These are phyloP conservation scores for Hygrophila difformis DNA, from an alignment of 257 asterid genomes.

Conservation along the genomic window DNA sequence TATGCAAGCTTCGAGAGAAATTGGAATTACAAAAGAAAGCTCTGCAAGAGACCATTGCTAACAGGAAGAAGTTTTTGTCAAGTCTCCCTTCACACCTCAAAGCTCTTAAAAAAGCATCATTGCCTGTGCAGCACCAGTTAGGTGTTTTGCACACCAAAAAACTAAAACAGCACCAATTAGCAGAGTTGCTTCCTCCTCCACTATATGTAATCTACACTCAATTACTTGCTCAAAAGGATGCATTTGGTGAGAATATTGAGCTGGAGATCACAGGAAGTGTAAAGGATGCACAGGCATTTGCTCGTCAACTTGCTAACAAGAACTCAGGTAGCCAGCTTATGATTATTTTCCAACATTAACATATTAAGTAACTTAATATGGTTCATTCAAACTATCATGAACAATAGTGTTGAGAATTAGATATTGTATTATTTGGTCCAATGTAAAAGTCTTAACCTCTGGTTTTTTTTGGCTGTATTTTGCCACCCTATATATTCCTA, in stretches of 20 bases:
- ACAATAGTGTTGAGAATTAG: no score
- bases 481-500: neutral
- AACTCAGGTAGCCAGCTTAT: constrained; percentile 65
- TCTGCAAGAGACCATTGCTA: constrained; percentile 74
- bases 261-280: constrained; percentile 84
- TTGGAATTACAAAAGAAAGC: constrained; percentile 77
- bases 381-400: constrained; percentile 3
- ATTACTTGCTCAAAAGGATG: constrained; percentile 91
- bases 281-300: constrained; percentile 86
- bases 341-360: neutral
- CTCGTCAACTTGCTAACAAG: constrained; percentile 80
- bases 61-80: constrained; percentile 78
- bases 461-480: neutral
- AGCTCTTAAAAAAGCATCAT: constrained; percentile 89
- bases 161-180: constrained; percentile 84
- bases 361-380: neutral
- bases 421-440: no score
- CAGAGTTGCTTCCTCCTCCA: constrained; percentile 96
- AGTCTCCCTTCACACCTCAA: constrained; percentile 98
- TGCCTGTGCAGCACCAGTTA: constrained; percentile 85
- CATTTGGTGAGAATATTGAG: constrained; percentile 81
- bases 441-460: neutral
- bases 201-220: constrained; percentile 83
- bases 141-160: constrained; percentile 83
- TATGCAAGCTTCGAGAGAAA: constrained; percentile 80